These are phyloP conservation scores for Didymella exigua DNA, from an alignment of 2,329 filamentous ascomycete genomes.

Conservation along the genomic window DNA sequence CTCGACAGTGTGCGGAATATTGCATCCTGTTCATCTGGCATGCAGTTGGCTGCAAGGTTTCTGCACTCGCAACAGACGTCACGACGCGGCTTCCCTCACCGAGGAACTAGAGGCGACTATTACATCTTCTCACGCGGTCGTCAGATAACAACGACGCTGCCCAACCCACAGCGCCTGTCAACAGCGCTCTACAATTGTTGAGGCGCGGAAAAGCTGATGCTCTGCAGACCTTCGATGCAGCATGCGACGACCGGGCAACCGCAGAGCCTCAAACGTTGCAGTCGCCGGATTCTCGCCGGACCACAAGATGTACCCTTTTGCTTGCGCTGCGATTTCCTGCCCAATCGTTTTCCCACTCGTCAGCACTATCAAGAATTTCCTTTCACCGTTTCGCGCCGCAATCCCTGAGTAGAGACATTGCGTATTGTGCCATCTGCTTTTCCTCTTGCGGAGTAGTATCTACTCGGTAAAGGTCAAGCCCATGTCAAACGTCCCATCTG, in stretches of 20 bases:
- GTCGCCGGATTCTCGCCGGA: conserved; percentile 10
- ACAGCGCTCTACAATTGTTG: conserved; percentile 1
- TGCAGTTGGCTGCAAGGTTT: background rate
- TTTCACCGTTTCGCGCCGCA: conserved; percentile 1
- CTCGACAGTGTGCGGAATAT: background rate
- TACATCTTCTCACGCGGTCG: background rate
- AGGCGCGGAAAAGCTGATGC: conserved; percentile 8
- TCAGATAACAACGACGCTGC: background rate
- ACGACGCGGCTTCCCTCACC: background rate
- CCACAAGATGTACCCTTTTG: background rate
- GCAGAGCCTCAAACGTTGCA: conserved; percentile 16
- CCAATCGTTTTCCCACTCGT: conserved; percentile 7
- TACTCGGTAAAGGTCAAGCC: conserved; percentile 7
- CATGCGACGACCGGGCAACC: conserved; percentile 6
- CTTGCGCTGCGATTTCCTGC: background rate
- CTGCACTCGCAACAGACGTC: background rate
- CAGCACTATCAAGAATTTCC: conserved; percentile 16
- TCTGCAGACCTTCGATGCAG: conserved; percentile 18
- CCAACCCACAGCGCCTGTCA: background rate
- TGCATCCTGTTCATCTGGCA: background rate
- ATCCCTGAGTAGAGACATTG: conserved; percentile 10
- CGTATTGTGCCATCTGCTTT: conserved; percentile 1
- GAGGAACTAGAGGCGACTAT: background rate
- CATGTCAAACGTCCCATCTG: background rate
- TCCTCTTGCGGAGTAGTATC: conserved; percentile 1